Evolutionary conservation across 139 green algal genomes (phyloP).

Genomic region (Chlorella sp.): DNA sequence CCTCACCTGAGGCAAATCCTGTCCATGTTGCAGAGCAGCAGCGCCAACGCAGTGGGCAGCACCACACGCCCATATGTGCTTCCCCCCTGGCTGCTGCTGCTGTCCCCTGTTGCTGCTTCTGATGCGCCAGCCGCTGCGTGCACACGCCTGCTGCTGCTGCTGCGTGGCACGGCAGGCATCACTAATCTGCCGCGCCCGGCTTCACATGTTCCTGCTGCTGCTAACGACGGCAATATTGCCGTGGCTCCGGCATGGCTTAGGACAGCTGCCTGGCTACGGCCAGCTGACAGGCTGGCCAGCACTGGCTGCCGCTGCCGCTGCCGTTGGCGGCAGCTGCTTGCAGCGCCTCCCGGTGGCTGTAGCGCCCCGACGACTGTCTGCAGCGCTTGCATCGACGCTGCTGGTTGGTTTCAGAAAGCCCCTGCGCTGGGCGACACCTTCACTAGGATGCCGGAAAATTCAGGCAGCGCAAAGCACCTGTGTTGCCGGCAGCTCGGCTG

Average conservation of each 20-base stretch:
- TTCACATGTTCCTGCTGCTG: conserved; percentile 4
- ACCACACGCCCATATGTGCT: conserved; percentile 55
- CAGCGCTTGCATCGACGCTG: too few species aligned
- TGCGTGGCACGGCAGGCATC: neutral
- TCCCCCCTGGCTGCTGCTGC: neutral
- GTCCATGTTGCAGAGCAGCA: conserved; percentile 98
- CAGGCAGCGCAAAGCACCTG: too few species aligned
- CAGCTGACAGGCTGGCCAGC: too few species aligned
- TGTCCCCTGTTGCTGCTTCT: neutral
- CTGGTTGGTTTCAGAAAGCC: too few species aligned
- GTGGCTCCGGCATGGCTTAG: too few species aligned
- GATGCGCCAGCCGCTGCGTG: neutral
- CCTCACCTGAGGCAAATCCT: conserved; percentile 85
- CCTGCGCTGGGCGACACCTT: too few species aligned
- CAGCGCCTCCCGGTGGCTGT: neutral
- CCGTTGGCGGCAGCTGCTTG: neutral
- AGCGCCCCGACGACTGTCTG: too few species aligned
- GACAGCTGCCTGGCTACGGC: too few species aligned
- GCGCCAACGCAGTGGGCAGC: conserved; percentile 71
- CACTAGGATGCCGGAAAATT: too few species aligned
- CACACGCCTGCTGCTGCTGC: neutral
- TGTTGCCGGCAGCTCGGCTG: too few species aligned
- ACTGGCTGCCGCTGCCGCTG: neutral
- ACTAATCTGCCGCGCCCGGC: neutral
- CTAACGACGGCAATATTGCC: neutral